Evolutionary conservation across 176 grass and related monocot species (phyloP).

Genomic region (Oryza glaberrima): DNA sequence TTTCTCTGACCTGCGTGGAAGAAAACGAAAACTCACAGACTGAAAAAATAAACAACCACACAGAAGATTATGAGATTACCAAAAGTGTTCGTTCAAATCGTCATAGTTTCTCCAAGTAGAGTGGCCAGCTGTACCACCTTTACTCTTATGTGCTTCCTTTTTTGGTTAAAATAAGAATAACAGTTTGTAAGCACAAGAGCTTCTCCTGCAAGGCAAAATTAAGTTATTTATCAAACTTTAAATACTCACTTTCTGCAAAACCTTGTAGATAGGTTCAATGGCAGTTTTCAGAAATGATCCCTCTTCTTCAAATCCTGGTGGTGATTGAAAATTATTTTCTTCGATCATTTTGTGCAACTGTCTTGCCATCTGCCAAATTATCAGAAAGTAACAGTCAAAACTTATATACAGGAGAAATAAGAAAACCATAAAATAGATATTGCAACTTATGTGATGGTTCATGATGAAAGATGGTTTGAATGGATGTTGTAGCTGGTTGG

Average conservation of each 20-base stretch:
- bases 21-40: neutral
- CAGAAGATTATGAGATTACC: slow-evolving; percentile 44
- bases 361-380: slow-evolving; percentile 61
- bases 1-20: slow-evolving; percentile 59
- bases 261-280: slow-evolving; percentile 68
- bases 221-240: slow-evolving; percentile 16
- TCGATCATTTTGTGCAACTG: slow-evolving; percentile 51
- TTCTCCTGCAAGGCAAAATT: slow-evolving; percentile 18
- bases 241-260: slow-evolving; percentile 60
- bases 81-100: slow-evolving; percentile 77
- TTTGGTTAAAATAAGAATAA: slow-evolving; percentile 32
- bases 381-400: slow-evolving; percentile 23
- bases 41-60: slow-evolving; percentile 14
- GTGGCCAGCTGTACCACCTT: slow-evolving; percentile 65
- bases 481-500: neutral
- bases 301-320: slow-evolving; percentile 50
- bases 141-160: slow-evolving; percentile 74
- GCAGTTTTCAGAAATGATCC: slow-evolving; percentile 58
- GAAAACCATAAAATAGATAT: slow-evolving; percentile 10
- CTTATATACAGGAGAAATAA: neutral
- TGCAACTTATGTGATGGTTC: neutral
- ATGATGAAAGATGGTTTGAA: neutral
- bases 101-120: slow-evolving; percentile 87
- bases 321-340: slow-evolving; percentile 34
- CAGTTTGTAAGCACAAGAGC: slow-evolving; percentile 31